Conservation (phyloP, 805 yeast genomes). For the Ogataea nonfermentans region DNA sequence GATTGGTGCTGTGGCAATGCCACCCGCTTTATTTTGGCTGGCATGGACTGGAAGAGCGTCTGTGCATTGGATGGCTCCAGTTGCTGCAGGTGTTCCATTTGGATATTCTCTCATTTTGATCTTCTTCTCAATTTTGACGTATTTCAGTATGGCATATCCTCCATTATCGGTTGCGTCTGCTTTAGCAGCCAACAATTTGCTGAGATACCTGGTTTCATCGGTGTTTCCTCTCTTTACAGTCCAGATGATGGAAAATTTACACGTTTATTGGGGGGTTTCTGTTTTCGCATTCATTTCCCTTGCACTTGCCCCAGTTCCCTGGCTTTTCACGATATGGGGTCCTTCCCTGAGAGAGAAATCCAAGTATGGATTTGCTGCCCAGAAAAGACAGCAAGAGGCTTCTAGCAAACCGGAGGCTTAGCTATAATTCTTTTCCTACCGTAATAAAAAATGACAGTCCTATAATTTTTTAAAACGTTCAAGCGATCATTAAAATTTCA, state of each 20-base stretch:
- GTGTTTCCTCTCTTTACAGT: conserved; percentile 82
- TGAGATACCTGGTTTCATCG: conserved; percentile 72
- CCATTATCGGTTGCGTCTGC: conserved; percentile 82
- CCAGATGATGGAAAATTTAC: conserved; percentile 74
- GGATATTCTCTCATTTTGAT: conserved; percentile 73
- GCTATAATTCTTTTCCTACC: neutral
- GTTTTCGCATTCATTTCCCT: conserved; percentile 63
- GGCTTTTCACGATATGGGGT: conserved; percentile 63
- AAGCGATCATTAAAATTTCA: too few relatives aligned
- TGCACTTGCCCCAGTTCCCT: conserved; percentile 73
- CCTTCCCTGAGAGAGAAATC: conserved; percentile 53
- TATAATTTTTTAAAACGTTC: neutral
- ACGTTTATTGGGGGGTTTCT: conserved; percentile 78
- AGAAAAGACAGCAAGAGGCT: conserved; percentile 20
- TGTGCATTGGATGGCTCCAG: conserved; percentile 77
- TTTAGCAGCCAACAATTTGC: conserved; percentile 80
- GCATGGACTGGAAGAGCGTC: conserved; percentile 67
- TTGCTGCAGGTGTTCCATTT: conserved; percentile 73
- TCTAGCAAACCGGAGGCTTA: conserved; percentile 8
- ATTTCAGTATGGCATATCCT: conserved; percentile 70
- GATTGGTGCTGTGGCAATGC: conserved; percentile 65
- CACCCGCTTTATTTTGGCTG: conserved; percentile 73
- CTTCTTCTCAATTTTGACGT: conserved; percentile 67
- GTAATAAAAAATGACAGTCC: neutral
- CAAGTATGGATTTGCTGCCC: conserved; percentile 58